These are phyloP conservation scores for Zygoascus meyerae DNA, from an alignment of 1,139 yeast genomes.

Conservation along the genomic window DNA sequence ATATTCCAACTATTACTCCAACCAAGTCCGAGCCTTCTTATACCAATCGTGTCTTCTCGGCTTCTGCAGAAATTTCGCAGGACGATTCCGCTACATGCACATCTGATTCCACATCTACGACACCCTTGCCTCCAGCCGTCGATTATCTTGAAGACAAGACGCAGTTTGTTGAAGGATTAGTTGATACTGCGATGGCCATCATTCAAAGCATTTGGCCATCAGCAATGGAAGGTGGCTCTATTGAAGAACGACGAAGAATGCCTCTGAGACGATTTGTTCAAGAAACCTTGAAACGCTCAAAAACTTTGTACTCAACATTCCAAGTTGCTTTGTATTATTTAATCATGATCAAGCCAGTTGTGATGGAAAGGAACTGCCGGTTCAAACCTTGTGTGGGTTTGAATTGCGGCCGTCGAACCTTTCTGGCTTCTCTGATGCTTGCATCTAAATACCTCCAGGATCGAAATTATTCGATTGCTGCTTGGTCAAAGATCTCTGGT, in stretches of 20 bases:
- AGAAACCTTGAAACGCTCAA: constrained; percentile 64
- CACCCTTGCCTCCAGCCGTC: background rate
- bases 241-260: constrained; percentile 21
- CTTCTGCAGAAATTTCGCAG: background rate
- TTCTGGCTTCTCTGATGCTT: constrained; percentile 59
- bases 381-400: constrained; percentile 15
- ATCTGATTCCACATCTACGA: background rate
- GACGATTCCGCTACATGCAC: too few species aligned
- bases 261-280: constrained; percentile 45
- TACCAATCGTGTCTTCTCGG: background rate
- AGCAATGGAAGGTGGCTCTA: constrained; percentile 18
- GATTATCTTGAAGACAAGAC: constrained; percentile 13
- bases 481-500: constrained; percentile 78
- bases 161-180: constrained; percentile 30
- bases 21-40: too few species aligned
- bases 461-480: constrained; percentile 57
- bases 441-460: constrained; percentile 73
- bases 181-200: constrained; percentile 34
- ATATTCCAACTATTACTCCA: too few species aligned
- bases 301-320: constrained; percentile 58
- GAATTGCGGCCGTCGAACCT: constrained; percentile 57
- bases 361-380: constrained; percentile 8
- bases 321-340: constrained; percentile 64
- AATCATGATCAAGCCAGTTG: constrained; percentile 40
- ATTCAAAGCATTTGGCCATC: constrained; percentile 34